Percentiles rank a stretch among this genome's conserved stretches.
Evolutionary conservation across 2,329 filamentous ascomycete species (phyloP).

Genomic region (Fusarium denticulatum): DNA sequence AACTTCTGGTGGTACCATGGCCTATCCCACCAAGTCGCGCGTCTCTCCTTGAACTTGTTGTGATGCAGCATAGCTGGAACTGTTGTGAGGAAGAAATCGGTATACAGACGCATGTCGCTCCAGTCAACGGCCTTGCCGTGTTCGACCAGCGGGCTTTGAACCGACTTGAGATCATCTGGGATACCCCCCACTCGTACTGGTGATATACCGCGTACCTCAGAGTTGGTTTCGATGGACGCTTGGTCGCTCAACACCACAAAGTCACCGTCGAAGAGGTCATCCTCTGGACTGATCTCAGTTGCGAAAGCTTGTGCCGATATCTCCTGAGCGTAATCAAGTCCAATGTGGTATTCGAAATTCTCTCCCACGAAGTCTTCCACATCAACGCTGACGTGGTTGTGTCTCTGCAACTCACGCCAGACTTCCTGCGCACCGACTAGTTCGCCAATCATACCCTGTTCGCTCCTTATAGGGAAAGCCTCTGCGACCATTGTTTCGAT

Average conservation of each 20-base stretch:
- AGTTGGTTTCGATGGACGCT: background rate
- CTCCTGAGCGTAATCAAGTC: background rate
- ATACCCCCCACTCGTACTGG: background rate
- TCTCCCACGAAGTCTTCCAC: fast-evolving
- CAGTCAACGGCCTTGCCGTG: background rate
- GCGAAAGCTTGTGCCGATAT: background rate
- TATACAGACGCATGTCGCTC: background rate
- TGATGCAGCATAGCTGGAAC: background rate
- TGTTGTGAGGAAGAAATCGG: background rate
- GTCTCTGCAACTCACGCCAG: background rate
- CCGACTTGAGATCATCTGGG: background rate
- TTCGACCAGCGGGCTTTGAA: background rate
- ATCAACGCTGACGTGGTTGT: background rate
- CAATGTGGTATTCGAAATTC: background rate
- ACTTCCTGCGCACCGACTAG: background rate
- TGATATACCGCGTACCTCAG: background rate
- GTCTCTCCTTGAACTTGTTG: background rate
- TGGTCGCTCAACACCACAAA: background rate
- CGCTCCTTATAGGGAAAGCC: background rate
- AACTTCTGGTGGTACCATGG: constrained; percentile 6
- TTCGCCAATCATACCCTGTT: background rate
- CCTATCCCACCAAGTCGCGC: background rate
- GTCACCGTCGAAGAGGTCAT: background rate
- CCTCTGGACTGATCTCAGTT: background rate
- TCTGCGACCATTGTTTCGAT: background rate